Conservation (phyloP, 495 filamentous ascomycete species). For the Hypoxylon subgilvum region DNA sequence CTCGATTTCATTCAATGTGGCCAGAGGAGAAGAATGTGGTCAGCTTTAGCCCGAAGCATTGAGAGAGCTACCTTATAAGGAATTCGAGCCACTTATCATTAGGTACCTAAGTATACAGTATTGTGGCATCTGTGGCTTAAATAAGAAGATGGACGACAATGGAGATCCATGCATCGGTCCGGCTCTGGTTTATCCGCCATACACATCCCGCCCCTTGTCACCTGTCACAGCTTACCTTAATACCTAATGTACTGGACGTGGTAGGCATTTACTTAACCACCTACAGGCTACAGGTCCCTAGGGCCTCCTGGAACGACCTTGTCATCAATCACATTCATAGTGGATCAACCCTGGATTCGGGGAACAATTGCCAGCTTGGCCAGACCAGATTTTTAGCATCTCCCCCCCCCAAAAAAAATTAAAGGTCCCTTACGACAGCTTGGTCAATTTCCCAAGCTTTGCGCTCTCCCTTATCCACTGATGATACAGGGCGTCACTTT, state of each 20-base stretch:
- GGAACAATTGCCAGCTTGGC: constrained; percentile 33
- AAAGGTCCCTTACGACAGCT: constrained; percentile 6
- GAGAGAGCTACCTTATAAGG: too few species aligned
- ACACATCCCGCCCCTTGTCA: constrained; percentile 2
- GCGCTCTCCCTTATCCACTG: constrained; percentile 16
- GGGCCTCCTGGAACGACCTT: background rate
- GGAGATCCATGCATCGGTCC: background rate
- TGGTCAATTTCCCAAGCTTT: constrained; percentile 12
- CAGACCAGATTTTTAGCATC: constrained; percentile 23
- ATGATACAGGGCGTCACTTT: constrained; percentile 1
- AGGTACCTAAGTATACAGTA: too few species aligned
- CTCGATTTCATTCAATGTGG: background rate
- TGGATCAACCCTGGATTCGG: constrained; percentile 29
- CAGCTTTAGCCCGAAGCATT: too few species aligned
- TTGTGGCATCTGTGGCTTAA: constrained; percentile 20
- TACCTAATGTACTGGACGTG: background rate
- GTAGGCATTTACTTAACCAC: background rate
- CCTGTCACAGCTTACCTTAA: constrained; percentile 1
- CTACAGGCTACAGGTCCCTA: background rate
- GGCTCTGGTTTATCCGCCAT: constrained; percentile 26
- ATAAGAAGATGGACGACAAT: background rate
- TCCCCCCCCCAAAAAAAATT: constrained; percentile 8
- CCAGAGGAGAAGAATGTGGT: too few species aligned
- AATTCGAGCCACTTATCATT: too few species aligned
- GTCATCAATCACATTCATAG: constrained; percentile 35